Base-by-base conservation (phyloP, 257 asterid genomes). In the Scutellaria minor region DNA sequence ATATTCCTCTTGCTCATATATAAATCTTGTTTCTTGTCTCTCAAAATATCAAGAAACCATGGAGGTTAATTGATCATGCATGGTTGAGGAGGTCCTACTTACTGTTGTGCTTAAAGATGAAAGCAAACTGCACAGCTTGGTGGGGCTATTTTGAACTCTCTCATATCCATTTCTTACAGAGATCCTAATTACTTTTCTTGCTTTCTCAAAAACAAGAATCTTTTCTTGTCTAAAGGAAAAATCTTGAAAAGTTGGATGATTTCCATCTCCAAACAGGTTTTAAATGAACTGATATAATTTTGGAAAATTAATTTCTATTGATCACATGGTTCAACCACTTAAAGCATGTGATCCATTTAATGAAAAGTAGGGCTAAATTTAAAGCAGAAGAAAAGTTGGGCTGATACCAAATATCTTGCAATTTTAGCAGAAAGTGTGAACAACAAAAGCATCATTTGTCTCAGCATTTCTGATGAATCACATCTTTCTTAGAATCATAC, bases 1-100 rank as follows among this genome's bases (percentile, higher is more conserved):
- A 52, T 72, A 57, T 58, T 70, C 72, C 76, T 40, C 66, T 41
- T 54, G 54, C 59, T 42, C 7, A 20, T 44, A 12, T 60, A 15
- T 3, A 39, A 14, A 51, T 52, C 70, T 40, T 66, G 74, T 57
- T 24, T 59, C 47, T 15, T n/a, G 31, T 63, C 53, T 46, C 63
- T 58, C 5, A 24, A 44, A 20, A 1, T 27, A 31, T 31, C 37
- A 31, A 31, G 37, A 31, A 24, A 27, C 27, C 51, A 39, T 53
- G 41, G 10, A 5, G 18, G 7, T 20, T 41, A 39, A 39, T 11
- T 18, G 7, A 7, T 3, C 14, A 37, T 37, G 44, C 40, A 53
- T 53, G 60, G 41, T 52, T 52, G 58, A 39, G 24, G 57, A 64
- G 57, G 39, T 6, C 68, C 18, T 22, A 60, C 47, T 14, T 24